Percentiles rank a stretch among this genome's conserved stretches.
Evolutionary conservation across 2,329 filamentous ascomycete genomes (phyloP).

Genomic region (Colletotrichum filicis): DNA sequence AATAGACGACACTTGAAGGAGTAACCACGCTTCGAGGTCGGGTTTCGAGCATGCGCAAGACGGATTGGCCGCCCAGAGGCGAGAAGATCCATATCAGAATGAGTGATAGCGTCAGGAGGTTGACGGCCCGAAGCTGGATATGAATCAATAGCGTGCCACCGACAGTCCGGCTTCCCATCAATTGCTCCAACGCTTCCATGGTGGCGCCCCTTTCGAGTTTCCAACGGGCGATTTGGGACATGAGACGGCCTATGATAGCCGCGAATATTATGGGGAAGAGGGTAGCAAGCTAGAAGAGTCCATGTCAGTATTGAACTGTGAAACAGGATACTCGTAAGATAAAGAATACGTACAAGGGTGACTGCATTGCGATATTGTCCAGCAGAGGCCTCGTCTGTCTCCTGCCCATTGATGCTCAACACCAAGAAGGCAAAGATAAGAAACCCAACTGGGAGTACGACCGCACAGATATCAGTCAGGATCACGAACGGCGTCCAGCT

Average conservation of each 20-base stretch:
- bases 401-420: background rate
- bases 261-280: conserved; percentile 45
- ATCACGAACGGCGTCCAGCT: background rate
- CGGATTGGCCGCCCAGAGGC: conserved; percentile 43
- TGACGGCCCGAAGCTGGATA: conserved; percentile 40
- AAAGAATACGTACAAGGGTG: background rate
- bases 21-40: background rate
- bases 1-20: background rate
- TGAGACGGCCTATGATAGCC: conserved; percentile 40
- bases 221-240: conserved; percentile 40
- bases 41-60: conserved; percentile 37
- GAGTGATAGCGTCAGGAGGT: conserved; percentile 39
- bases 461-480: background rate
- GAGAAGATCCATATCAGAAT: conserved; percentile 44
- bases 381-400: background rate
- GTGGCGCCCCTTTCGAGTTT: conserved; percentile 42
- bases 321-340: background rate
- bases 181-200: conserved; percentile 41
- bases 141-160: conserved; percentile 40
- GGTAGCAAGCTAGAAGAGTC: conserved; percentile 19
- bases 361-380: background rate
- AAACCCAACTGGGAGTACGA: background rate
- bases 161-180: conserved; percentile 44
- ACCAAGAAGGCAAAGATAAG: background rate
- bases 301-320: background rate